Evolutionary conservation across 352 stramenopile species (phyloP).

Genomic region (Blastocystis sp.): DNA sequence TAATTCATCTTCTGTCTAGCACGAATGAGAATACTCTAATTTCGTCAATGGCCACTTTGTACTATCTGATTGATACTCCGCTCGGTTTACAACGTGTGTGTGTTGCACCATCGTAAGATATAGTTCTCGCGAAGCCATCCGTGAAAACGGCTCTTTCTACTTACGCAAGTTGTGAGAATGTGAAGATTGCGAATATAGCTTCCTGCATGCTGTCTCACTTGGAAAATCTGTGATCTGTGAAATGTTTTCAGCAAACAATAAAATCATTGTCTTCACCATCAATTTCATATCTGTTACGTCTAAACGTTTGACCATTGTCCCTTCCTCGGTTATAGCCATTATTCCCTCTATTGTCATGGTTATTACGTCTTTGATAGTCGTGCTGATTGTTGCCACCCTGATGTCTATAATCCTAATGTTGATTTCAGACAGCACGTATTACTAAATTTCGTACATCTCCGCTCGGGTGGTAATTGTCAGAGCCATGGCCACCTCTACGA

Average conservation of each 20-base stretch:
- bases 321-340: not conserved
- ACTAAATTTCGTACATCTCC: not conserved
- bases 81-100: not conserved
- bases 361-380: not conserved
- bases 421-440: not conserved
- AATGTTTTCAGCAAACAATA: not conserved
- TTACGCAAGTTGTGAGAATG: conserved; percentile 5
- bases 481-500: not conserved
- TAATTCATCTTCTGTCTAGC: not conserved
- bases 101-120: not conserved
- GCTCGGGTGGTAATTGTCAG: not conserved
- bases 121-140: not conserved
- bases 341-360: not conserved
- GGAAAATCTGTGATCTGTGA: not conserved
- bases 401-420: not conserved
- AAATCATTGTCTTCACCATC: not conserved
- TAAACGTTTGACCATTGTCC: not conserved
- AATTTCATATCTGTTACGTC: too few species aligned
- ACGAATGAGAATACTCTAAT: conserved; percentile 32
- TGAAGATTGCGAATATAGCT: not conserved
- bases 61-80: not conserved
- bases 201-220: not conserved
- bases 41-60: conserved; percentile 2
- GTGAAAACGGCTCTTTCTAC: not conserved
- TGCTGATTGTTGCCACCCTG: not conserved